A percentile compares a stretch with the other conserved stretches of the same genome.
Conservation (phyloP, 2,329 filamentous ascomycete genomes). For the Botrytis pseudocinerea region DNA sequence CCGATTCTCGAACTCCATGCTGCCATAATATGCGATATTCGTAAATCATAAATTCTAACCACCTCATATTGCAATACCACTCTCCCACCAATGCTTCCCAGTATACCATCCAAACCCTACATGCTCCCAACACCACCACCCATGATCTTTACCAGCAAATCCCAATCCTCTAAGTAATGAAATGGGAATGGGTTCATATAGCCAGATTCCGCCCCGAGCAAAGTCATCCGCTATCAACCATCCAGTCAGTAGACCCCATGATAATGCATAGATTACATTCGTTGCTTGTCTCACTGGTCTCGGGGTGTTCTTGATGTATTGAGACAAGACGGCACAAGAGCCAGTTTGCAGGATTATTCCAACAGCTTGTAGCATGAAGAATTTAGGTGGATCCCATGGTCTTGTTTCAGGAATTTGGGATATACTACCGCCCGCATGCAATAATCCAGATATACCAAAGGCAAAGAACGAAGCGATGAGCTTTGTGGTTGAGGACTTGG, state of each 20-base stretch:
- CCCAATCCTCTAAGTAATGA: slow-evolving; percentile 69
- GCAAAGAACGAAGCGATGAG: slow-evolving; percentile 49
- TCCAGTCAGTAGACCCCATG: slow-evolving; percentile 69
- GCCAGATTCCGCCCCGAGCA: slow-evolving; percentile 70
- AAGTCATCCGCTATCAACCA: slow-evolving; percentile 74
- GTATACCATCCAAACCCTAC: slow-evolving; percentile 54
- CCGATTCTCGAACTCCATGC: not conserved
- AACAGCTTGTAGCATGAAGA: slow-evolving; percentile 70
- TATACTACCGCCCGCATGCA: slow-evolving; percentile 72
- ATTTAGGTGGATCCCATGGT: slow-evolving; percentile 58
- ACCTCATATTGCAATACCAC: slow-evolving; percentile 12
- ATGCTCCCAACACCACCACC: slow-evolving; percentile 67
- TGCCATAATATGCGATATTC: not conserved
- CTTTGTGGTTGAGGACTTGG: slow-evolving; percentile 40
- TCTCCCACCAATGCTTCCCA: slow-evolving; percentile 64
- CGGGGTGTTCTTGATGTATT: slow-evolving; percentile 46
- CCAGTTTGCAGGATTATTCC: slow-evolving; percentile 63
- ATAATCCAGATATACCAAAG: slow-evolving; percentile 64
- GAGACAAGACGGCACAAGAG: slow-evolving; percentile 42
- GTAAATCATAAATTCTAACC: slow-evolving; percentile 4
- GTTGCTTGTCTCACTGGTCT: slow-evolving; percentile 48
- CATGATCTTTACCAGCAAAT: slow-evolving; percentile 59
- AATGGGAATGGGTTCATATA: slow-evolving; percentile 79
- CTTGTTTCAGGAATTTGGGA: slow-evolving; percentile 58
- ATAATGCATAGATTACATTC: slow-evolving; percentile 62